These are phyloP conservation scores for Moesziomyces parantarcticus DNA, from an alignment of 1,284 basidiomycete genomes.

Conservation along the genomic window DNA sequence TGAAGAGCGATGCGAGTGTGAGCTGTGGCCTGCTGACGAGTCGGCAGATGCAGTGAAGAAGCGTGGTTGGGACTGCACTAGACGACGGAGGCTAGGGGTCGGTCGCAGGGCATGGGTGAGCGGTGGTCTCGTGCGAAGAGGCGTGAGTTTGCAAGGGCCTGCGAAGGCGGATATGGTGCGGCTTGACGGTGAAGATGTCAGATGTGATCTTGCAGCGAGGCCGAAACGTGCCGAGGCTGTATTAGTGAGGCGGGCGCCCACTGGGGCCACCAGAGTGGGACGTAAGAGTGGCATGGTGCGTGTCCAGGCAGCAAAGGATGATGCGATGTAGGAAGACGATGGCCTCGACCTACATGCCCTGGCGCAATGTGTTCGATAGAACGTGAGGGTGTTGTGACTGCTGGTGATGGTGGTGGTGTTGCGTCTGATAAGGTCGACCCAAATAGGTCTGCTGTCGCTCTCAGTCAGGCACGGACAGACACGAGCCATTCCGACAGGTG, in stretches of 20 bases:
- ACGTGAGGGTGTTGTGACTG: neutral
- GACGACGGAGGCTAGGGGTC: neutral
- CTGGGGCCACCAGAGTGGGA: neutral
- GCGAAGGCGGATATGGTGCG: too few relatives aligned
- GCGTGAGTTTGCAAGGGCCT: neutral
- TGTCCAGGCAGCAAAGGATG: constrained; percentile 4
- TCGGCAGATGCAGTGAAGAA: neutral
- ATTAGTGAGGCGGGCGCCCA: neutral
- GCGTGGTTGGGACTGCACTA: neutral
- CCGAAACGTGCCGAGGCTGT: neutral
- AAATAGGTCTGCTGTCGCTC: too few relatives aligned
- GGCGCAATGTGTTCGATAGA: neutral
- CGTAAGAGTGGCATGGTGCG: constrained; percentile 16
- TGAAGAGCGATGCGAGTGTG: neutral
- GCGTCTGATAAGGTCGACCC: too few relatives aligned
- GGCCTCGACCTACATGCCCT: constrained; percentile 16
- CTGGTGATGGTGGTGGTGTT: neutral
- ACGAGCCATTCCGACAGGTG: neutral
- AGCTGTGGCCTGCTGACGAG: neutral
- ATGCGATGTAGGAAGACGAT: neutral
- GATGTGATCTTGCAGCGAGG: neutral
- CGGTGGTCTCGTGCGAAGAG: neutral
- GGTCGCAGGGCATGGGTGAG: neutral
- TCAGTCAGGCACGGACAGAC: neutral
- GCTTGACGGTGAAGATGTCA: too few relatives aligned